A percentile compares a stretch with the other conserved stretches of the same genome.
Evolutionary conservation across 139 green algal genomes (phyloP).

Genomic region (Nannochloris sp.): DNA sequence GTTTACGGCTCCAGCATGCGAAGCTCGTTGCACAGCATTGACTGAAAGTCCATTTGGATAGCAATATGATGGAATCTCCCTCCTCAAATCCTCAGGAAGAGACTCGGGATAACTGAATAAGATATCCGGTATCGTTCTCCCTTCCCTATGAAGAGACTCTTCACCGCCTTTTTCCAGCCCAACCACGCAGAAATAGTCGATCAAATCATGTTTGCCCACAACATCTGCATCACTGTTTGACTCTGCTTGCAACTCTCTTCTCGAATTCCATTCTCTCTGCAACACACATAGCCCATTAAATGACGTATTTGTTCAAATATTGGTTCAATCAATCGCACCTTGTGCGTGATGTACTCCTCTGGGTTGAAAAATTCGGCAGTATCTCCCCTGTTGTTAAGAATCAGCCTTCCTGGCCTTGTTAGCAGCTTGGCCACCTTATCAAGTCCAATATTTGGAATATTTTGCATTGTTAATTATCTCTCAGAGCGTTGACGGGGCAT

Average conservation of each 20-base stretch:
- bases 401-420: too few relatives aligned
- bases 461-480: background rate
- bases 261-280: background rate
- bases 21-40: constrained; percentile 51
- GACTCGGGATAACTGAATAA: background rate
- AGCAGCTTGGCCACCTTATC: background rate
- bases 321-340: constrained; percentile 9
- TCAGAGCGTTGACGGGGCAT: constrained; percentile 41
- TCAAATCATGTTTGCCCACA: constrained; percentile 15
- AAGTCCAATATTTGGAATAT: background rate
- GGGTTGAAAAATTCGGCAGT: constrained; percentile 15
- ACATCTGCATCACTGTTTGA: background rate
- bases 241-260: background rate
- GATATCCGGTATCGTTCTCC: background rate
- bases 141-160: background rate
- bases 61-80: constrained; percentile 54
- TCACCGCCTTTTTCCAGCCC: constrained; percentile 39
- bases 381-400: too few relatives aligned
- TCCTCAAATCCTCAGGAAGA: constrained; percentile 26
- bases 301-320: background rate
- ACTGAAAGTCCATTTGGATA: constrained; percentile 63
- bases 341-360: constrained; percentile 23
- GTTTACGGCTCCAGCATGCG: constrained; percentile 55
- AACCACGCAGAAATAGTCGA: constrained; percentile 65
- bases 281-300: background rate